phyloP scores from a whole-genome alignment of 305 asterid species.

The Striga hermonthica region DNA sequence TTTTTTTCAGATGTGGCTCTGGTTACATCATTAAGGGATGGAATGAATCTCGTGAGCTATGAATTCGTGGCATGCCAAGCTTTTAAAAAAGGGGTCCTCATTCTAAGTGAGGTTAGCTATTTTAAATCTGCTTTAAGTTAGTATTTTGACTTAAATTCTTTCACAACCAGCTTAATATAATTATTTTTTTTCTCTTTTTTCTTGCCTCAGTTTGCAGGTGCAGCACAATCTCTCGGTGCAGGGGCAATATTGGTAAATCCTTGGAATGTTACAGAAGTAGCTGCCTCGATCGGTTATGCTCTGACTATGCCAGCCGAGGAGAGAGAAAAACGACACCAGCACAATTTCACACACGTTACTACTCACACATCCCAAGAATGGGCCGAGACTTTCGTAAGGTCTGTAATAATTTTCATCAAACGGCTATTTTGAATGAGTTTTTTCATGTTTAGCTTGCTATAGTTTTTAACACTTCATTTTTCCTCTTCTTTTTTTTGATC shows the following conservation, averaged over 20 bases:
- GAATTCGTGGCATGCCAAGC: constrained; percentile 97
- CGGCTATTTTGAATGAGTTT: too few relatives aligned
- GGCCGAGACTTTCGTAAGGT: constrained; percentile 97
- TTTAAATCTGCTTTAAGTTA: constrained; percentile 20
- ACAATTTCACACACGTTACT: constrained; percentile 77
- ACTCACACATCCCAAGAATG: constrained; percentile 92
- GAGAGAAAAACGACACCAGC: constrained; percentile 83
- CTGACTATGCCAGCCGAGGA: constrained; percentile 74
- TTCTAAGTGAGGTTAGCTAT: constrained; percentile 76
- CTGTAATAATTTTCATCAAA: constrained; percentile 9
- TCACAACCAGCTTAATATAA: not conserved
- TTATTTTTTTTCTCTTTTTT: not conserved
- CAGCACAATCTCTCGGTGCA: constrained; percentile 95
- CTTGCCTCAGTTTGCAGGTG: constrained; percentile 75
- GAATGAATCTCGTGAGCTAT: constrained; percentile 97
- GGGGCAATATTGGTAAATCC: constrained; percentile 91
- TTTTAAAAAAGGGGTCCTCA: constrained; percentile 86
- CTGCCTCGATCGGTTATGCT: constrained; percentile 78
- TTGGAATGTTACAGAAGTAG: constrained; percentile 90
- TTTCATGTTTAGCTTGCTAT: too few relatives aligned
- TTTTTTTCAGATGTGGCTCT: constrained; percentile 67
- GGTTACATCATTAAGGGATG: constrained; percentile 91
- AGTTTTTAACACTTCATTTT: too few relatives aligned
- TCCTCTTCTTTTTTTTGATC: not conserved
- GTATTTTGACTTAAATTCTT: not conserved